Percentiles rank a stretch among this genome's conserved stretches.
These are phyloP conservation scores for Mallotus japonicus DNA, from an alignment of 441 rosid genomes.

Conservation along the genomic window DNA sequence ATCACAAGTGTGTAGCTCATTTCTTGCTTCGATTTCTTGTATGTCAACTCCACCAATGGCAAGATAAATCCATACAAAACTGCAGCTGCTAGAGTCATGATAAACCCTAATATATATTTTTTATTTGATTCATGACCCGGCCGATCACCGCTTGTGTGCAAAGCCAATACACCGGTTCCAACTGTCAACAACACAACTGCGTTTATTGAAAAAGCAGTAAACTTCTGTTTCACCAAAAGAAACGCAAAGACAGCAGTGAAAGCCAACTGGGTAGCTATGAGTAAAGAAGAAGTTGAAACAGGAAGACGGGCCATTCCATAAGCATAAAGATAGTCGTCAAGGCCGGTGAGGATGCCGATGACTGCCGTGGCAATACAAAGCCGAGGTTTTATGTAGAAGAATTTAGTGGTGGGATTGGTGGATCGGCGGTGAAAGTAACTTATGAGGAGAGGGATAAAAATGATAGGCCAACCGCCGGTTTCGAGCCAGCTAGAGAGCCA, in stretches of 20 bases:
- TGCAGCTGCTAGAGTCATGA: slow-evolving; percentile 56
- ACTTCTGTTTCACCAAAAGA: slow-evolving; percentile 58
- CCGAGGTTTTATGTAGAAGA: slow-evolving; percentile 41
- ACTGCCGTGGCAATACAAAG: slow-evolving; percentile 36
- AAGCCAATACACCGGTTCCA: slow-evolving; percentile 54
- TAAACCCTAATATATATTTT: slow-evolving; percentile 49
- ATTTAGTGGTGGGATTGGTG: slow-evolving; percentile 20
- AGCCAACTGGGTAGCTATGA: slow-evolving; percentile 59
- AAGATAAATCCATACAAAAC: slow-evolving; percentile 56
- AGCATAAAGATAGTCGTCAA: slow-evolving; percentile 67
- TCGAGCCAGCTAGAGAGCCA: slow-evolving; percentile 75
- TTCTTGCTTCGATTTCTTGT: slow-evolving; percentile 55
- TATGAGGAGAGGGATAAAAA: slow-evolving; percentile 43
- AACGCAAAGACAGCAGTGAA: slow-evolving; percentile 64
- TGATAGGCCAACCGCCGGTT: slow-evolving; percentile 59
- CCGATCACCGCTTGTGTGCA: slow-evolving; percentile 25
- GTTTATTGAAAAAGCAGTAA: slow-evolving; percentile 55
- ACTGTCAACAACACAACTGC: slow-evolving; percentile 53
- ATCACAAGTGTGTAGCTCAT: slow-evolving; percentile 61
- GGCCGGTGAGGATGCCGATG: slow-evolving; percentile 53
- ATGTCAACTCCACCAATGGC: slow-evolving; percentile 62
- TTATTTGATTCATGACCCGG: background rate
- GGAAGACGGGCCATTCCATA: slow-evolving; percentile 51
- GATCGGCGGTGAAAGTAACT: slow-evolving; percentile 39
- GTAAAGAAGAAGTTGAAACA: slow-evolving; percentile 28